phyloP scores from a whole-genome alignment of 148 eudicot genomes.

The Vaccinium darrowii region DNA sequence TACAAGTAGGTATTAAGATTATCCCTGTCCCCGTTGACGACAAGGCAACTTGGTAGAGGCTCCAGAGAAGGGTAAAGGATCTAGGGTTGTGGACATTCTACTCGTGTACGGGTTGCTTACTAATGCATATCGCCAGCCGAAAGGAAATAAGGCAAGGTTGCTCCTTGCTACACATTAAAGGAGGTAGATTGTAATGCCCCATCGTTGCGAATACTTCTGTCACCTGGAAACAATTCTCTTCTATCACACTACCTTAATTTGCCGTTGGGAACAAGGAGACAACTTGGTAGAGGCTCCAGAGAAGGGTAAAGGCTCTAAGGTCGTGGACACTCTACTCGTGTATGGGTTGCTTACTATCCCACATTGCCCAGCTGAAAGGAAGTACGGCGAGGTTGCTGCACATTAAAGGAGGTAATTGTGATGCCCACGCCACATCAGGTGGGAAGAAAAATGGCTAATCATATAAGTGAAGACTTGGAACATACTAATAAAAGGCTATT shows the following conservation, averaged over 20 bases:
- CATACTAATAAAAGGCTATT: background rate
- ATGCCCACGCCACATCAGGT: background rate
- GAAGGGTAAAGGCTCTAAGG: background rate
- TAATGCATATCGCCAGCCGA: background rate
- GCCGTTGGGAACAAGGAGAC: no score
- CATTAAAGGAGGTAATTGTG: background rate
- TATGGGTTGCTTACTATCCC: background rate
- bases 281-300: no score
- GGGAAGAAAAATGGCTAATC: background rate
- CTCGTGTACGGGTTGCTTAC: background rate
- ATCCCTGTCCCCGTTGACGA: background rate
- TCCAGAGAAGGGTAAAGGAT: background rate
- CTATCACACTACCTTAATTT: no score
- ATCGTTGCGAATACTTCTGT: no score
- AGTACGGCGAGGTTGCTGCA: background rate
- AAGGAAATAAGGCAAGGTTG: background rate
- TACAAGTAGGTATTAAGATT: background rate
- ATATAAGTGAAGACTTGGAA: background rate
- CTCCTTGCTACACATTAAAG: background rate
- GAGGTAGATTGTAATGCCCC: background rate
- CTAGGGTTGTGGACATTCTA: background rate
- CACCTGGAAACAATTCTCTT: no score
- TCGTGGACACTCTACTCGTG: background rate
- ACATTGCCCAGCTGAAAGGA: background rate
- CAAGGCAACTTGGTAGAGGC: no score